Evolutionary conservation across 371 early-diverging fungal species (phyloP), one percentile per base, ranked within the genome.

Genomic region (Modicella reniformis): DNA sequence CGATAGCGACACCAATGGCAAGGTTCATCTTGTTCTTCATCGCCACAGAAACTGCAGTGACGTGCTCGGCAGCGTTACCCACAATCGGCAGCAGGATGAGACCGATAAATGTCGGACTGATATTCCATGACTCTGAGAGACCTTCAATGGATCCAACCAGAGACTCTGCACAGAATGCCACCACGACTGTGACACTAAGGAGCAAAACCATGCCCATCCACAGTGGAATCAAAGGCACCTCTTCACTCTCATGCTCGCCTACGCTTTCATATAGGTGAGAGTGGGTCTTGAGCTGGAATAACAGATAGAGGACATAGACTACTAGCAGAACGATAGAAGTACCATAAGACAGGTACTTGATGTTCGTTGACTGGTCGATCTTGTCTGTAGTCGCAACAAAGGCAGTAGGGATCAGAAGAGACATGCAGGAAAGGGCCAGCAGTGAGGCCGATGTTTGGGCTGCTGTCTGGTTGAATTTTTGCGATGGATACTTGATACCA

Each of bases 11-110:
- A 49, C 93, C 91, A 37, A 97, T 85, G 0, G 94, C 91, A 48
- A 97, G 80, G 69, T 96, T 94, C 96, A 96, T 96, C 87, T 96
- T 96, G 85, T 95, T 90, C 65, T 93, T 90, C 72, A 93, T 85
- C 1, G 97, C 95, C 19, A 92, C 90, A 0, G 92, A 88, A 4
- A 95, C 91, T 7, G 95, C 95, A 1, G 92, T 93, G 41, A 92
- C 86, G 75, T 96, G 95, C 76, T 92, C 93, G 7, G 92, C 92
- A 5, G 92, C 92, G 67, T 92, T 92, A 25, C 95, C 95, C 8
- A 94, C 95, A 51, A 96, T 93, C 0, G 96, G 95, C 28, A 96
- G 66, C 34, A 96, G 59, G 59, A 95, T 92, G 28, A 96, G 82
- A 67, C 95, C 95, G 30, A 96, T 91, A 83, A 96, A 96, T 2